Percentiles rank a stretch among this genome's conserved stretches.
phyloP scores from a whole-genome alignment of 768 basidiomycete genomes.

The Boletus subparvulus region DNA sequence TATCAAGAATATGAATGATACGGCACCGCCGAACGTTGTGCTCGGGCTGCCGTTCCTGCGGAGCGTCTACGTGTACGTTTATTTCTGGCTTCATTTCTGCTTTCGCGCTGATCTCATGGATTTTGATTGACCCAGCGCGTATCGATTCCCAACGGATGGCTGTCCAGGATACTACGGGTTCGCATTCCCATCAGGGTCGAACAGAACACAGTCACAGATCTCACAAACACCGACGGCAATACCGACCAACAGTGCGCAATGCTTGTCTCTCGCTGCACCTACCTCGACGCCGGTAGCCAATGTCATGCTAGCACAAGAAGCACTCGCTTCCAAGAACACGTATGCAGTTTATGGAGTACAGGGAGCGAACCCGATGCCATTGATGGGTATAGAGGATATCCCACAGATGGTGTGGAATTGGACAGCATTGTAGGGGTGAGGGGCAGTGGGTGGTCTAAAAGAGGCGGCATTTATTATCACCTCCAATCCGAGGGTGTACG shows the following conservation, averaged over 20 bases:
- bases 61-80: conserved; percentile 33
- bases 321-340: neutral
- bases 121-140: conserved; percentile 19
- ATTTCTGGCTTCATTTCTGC: neutral
- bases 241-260: conserved; percentile 26
- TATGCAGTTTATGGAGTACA: conserved; percentile 17
- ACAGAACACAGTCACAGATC: conserved; percentile 29
- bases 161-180: conserved; percentile 35
- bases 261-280: conserved; percentile 23
- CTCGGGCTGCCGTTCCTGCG: conserved; percentile 31
- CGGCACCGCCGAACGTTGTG: conserved; percentile 11
- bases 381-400: conserved; percentile 17
- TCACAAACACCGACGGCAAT: conserved; percentile 29
- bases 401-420: conserved; percentile 22
- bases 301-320: conserved; percentile 16
- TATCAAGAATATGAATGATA: conserved; percentile 12
- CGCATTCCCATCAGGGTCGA: conserved; percentile 29
- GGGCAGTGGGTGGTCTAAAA: neutral
- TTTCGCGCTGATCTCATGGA: neutral
- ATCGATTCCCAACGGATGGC: conserved; percentile 30
- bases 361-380: conserved; percentile 1
- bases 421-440: conserved; percentile 11
- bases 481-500: neutral
- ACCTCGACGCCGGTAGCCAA: conserved; percentile 29
- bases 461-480: too few species aligned